Evolutionary conservation across 2,329 filamentous ascomycete genomes (phyloP), one percentile per base, ranked within the genome.

Genomic region (Colletotrichum brevisporum): DNA sequence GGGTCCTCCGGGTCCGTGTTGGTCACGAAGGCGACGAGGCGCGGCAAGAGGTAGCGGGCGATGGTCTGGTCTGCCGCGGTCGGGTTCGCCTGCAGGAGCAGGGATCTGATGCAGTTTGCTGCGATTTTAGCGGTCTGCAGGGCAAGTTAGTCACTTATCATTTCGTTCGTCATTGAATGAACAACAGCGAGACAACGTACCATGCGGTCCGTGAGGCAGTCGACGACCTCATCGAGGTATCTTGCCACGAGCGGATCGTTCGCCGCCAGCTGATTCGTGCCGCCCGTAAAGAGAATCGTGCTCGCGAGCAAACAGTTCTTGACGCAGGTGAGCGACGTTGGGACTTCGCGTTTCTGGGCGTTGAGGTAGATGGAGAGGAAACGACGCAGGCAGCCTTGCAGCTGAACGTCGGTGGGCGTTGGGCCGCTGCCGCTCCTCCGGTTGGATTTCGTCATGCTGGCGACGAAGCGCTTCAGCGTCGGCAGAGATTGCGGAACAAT

Each of bases 221-320:
- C 95, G 45, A 95, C 83, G 24, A 97, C 81, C 81, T 97, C 94
- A 72, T 93, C 88, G 4, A 97, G 84, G 74, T 95, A 95, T 63
- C 89, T 89, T 26, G 86, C 83, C 53, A 97, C 88, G 1, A 97
- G 85, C 9, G 91, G 89, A 74, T 98, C 95, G 50, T 88, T 89
- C 1, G 93, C 88, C 0, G 90, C 88, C 63, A 98, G 87, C 51
- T 91, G 86, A 72, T 92, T 92, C 69, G 90, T 87, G 6, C 93
- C 92, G 48, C 91, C 91, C 9, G 94, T 97, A 69, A 99, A 90
- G 9, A 99, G 87, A 69, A 99, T 92, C 0, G 96, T 97, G 54
- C 92, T 91, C 1, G 94, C 94, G 55, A 99, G 85, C 5, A 99
- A 88, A 5, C 92, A 93, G 76, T 98, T 99, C 84, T 97, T 98